These are phyloP conservation scores for Lentinula edodes DNA, from an alignment of 768 basidiomycete species.

Conservation along the genomic window DNA sequence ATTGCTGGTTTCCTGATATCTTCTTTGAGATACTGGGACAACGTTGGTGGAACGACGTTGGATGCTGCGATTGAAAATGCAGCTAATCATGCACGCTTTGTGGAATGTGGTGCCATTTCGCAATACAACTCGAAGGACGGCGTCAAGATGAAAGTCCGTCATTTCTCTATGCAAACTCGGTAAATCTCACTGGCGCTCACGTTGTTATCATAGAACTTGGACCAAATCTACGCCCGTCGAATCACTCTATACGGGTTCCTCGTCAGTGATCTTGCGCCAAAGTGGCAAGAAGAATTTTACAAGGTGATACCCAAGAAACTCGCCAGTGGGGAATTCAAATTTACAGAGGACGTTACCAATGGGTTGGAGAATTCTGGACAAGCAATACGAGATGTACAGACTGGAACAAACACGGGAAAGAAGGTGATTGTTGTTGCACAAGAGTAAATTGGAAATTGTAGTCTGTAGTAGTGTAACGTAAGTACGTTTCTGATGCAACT, in stretches of 20 bases:
- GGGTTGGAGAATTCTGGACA: conserved; percentile 25
- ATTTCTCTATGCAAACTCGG: neutral
- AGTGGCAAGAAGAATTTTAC: conserved; percentile 26
- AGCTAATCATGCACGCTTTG: conserved; percentile 39
- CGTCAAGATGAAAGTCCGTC: conserved; percentile 2
- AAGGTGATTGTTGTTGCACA: conserved; percentile 1
- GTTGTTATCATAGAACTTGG: conserved; percentile 2
- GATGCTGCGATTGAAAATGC: conserved; percentile 50
- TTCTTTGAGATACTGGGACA: conserved; percentile 42
- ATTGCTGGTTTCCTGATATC: neutral
- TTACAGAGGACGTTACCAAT: conserved; percentile 22
- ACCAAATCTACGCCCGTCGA: conserved; percentile 3
- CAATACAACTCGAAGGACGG: conserved; percentile 4
- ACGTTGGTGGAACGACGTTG: conserved; percentile 55
- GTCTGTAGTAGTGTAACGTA: too few species aligned
- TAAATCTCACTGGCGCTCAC: neutral
- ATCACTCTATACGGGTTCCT: conserved; percentile 26
- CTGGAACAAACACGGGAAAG: conserved; percentile 27
- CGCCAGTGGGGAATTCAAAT: conserved; percentile 25
- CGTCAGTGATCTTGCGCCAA: conserved; percentile 12
- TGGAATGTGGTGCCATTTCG: conserved; percentile 20
- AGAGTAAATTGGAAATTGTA: neutral
- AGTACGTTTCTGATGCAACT: too few species aligned
- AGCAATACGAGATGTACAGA: conserved; percentile 23
- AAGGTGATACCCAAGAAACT: conserved; percentile 22